A percentile compares a stretch with the other conserved stretches of the same genome.
phyloP scores from a whole-genome alignment of 2,329 filamentous ascomycete species.

The Colletotrichum siamense region DNA sequence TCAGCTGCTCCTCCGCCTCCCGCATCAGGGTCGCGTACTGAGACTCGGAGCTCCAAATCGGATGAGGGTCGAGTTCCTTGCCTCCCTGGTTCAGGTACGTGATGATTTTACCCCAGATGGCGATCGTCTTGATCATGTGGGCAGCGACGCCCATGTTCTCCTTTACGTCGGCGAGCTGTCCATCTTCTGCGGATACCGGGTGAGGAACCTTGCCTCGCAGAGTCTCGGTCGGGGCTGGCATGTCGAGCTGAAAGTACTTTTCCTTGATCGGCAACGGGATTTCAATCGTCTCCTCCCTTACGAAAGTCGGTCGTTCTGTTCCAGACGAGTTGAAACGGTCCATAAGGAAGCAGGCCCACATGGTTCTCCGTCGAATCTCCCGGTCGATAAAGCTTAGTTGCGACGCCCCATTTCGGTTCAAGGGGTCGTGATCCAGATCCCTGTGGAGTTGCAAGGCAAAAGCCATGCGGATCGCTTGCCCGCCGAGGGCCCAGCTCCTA shows the following conservation, averaged over 20 bases:
- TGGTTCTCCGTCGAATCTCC: conserved; percentile 89
- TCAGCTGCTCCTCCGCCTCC: conserved; percentile 73
- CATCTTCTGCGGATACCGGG: conserved; percentile 66
- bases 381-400: conserved; percentile 89
- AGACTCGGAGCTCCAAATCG: conserved; percentile 85
- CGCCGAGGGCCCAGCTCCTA: conserved; percentile 93
- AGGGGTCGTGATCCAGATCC: conserved; percentile 84
- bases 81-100: conserved; percentile 91
- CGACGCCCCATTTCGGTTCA: conserved; percentile 64
- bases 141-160: conserved; percentile 95
- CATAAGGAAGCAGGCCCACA: conserved; percentile 99
- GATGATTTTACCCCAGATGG: conserved; percentile 89
- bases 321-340: conserved; percentile 97
- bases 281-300: conserved; percentile 86
- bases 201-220: conserved; percentile 75
- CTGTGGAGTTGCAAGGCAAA: conserved; percentile 93
- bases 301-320: conserved; percentile 88
- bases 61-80: conserved; percentile 75
- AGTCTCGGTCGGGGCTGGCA: conserved; percentile 85
- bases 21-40: conserved; percentile 73
- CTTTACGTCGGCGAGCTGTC: conserved; percentile 68
- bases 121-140: conserved; percentile 84
- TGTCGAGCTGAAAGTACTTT: conserved; percentile 87
- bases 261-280: conserved; percentile 93
- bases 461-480: conserved; percentile 95